Base-by-base conservation (phyloP, 768 basidiomycete species). In the Kockovaella imperatae region DNA sequence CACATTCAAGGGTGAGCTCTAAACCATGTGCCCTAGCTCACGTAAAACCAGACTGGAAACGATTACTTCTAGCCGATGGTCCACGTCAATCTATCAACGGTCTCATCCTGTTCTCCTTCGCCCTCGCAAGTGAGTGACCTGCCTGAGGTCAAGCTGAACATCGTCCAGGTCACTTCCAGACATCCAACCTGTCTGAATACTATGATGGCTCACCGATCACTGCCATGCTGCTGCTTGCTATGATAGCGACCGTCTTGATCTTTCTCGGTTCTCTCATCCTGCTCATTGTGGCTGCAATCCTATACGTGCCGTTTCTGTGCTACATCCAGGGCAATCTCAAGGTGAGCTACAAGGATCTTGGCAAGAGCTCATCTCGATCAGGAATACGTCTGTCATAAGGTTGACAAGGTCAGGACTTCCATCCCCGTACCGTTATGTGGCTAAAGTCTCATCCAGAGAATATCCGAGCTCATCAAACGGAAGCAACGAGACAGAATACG, bases 341-440 rank as follows among this genome's bases (percentile, higher is more conserved):
- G 83, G 86, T 83, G 54, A 49, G 73, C 10, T 15, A 14, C 21
- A 8, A 34, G 18, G 20, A 31, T 7, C 43, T 40, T 52, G 13
- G 54, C n/a, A 7, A 17, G n/a, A n/a, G n/a, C n/a, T n/a, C n/a
- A n/a, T n/a, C n/a, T 14, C 21, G 26, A 3, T 13, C 55, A 87
- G 83, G 93, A 99, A 77, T 96, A 95, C 74, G 87, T 87, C 72
- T 96, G 91, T 69, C 88, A 97, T 76, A 95, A 96, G 72, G 88
- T 96, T 42, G 93, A 99, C 76, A 96, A 96, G 80, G 86, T 87
- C 65, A 47, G 62, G 50, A 45, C 30, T 4, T 10, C n/a, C 8
- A 23, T 8, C 35, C 28, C 21, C 6, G 18, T 10, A 8, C 10
- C 5, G 26, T 13, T 45, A 11, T 17, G 7, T 25, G 29, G 40